phyloP scores from a whole-genome alignment of 768 basidiomycete genomes.

The Phanerochaete carnosa region DNA sequence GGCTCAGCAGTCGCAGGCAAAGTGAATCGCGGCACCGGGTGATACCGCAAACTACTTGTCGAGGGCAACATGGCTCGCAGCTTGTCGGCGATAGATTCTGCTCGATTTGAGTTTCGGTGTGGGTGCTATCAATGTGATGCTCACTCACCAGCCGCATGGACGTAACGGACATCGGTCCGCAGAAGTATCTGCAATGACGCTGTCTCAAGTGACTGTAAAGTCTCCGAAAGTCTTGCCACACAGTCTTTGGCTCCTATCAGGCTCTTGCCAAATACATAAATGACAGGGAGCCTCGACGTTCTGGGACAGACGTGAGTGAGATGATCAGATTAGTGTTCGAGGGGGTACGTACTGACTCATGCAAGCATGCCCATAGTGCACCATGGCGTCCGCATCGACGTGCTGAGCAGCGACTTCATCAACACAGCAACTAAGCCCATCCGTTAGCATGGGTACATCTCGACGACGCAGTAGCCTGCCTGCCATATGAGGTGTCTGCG shows the following conservation, averaged over 20 bases:
- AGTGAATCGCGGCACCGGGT: background rate
- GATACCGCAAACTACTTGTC: background rate
- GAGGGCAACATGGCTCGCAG: background rate
- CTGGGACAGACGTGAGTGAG: slow-evolving; percentile 35
- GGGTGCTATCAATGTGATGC: background rate
- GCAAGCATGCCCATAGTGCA: slow-evolving; percentile 97
- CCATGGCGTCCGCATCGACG: slow-evolving; percentile 83
- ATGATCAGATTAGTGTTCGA: background rate
- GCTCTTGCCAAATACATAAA: slow-evolving; percentile 87
- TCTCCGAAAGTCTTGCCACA: slow-evolving; percentile 35
- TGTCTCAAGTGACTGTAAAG: slow-evolving; percentile 23
- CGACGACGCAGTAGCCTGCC: slow-evolving; percentile 42
- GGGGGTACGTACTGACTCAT: slow-evolving; percentile 71
- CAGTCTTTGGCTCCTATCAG: slow-evolving; percentile 55
- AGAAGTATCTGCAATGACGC: slow-evolving; percentile 41
- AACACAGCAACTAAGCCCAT: slow-evolving; percentile 78
- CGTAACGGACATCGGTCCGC: slow-evolving; percentile 75
- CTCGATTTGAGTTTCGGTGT: background rate
- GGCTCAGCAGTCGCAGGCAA: background rate
- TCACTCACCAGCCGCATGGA: slow-evolving; percentile 59
- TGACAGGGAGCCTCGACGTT: slow-evolving; percentile 81
- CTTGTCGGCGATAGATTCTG: slow-evolving; percentile 25
- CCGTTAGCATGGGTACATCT: background rate
- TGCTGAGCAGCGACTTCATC: slow-evolving; percentile 96
- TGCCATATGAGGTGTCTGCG: slow-evolving; percentile 98